Evolutionary conservation across 768 basidiomycete species (phyloP), one percentile per base, ranked within the genome.

Genomic region (Hebeloma cylindrosporum): DNA sequence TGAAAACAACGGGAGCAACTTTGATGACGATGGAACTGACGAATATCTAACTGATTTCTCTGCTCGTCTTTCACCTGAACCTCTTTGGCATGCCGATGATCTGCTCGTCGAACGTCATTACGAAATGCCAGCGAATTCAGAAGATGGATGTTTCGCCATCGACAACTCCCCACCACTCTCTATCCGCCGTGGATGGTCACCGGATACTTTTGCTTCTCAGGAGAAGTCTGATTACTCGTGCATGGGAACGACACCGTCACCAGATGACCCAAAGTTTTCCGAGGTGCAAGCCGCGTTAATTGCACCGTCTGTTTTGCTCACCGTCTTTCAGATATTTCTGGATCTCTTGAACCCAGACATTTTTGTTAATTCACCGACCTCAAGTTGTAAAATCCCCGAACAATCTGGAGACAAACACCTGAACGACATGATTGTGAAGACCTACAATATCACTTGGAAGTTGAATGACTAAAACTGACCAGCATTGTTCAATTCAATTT

Each of bases 161-260:
- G 25, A 26, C 17, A 18, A 10, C 32, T 4, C 18, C 17, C 3
- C 6, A 14, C 5, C 23, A 28, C 4, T 33, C 30, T 5, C 27
- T 31, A 13, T 20, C 17, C 31, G 42, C 17, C 34, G 45, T 50
- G 50, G 48, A 45, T 47, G 50, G 59, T 60, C 56, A 56, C 40
- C 33, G 37, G 54, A 54, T 51, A 36, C 37, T 13, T 16, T 33
- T 29, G 21, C 40, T 53, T 56, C 56, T 46, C 52, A 54, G 39
- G 50, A 46, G 48, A 52, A 56, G 45, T 40, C 29, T 41, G 35
- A 50, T 32, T 21, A 16, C 32, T 37, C 28, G n/a, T 40, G 35
- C 43, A 40, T 54, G 48, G 41, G 49, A 50, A 52, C 33, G 31
- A 21, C 22, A 20, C 29, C 43, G n/a, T 27, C 45, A 33, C 37